Base-by-base conservation (phyloP, 2,329 filamentous ascomycete species). In the Trichoderma aggressivum region DNA sequence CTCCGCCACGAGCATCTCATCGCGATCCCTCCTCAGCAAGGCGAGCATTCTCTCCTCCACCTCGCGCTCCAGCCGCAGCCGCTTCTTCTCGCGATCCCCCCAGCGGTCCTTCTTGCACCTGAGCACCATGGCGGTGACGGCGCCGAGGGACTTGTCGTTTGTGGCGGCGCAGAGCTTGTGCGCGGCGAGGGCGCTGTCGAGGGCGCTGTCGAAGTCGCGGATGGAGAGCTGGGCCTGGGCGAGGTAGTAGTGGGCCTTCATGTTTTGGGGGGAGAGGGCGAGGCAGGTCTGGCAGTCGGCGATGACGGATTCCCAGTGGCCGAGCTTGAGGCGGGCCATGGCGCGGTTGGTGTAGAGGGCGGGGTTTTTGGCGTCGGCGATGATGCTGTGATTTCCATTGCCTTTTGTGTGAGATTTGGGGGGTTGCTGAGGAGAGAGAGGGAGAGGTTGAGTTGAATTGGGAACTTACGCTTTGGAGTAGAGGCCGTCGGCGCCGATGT, bases 261-360 rank as follows among this genome's bases (percentile, higher is more conserved):
- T 91, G 76, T 88, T 90, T 8, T 75, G 67, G 4, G 86, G 84
- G 32, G 88, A 84, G 7, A 97, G 85, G 72, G 89, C 86, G 63
- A 98, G 90, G 74, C 92, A 94, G 65, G 89, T 85, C 67, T 91
- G 82, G 78, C 94, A 95, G 81, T 98, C 94, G 72, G 89, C 84
- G 74, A 96, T 90, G 62, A 91, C 94, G 11, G 86, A 89, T 34
- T 92, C 87, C 88, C 91, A 97, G 75, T 89, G 85, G 72, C 86
- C 83, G 26, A 97, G 87, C 81, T 92, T 92, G 71, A 96, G 85
- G 53, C 94, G 89, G 4, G 92, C 90, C 82, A 97, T 92, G 65
- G 94, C 93, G 68, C 94, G 92, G 82, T 98, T 98, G 50, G 94
- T 95, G 82, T 94, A 98, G 64, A 97, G 87, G 34, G 91, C 85